Conservation (phyloP, 2,329 filamentous ascomycete genomes). For the Colletotrichum sp. region DNA sequence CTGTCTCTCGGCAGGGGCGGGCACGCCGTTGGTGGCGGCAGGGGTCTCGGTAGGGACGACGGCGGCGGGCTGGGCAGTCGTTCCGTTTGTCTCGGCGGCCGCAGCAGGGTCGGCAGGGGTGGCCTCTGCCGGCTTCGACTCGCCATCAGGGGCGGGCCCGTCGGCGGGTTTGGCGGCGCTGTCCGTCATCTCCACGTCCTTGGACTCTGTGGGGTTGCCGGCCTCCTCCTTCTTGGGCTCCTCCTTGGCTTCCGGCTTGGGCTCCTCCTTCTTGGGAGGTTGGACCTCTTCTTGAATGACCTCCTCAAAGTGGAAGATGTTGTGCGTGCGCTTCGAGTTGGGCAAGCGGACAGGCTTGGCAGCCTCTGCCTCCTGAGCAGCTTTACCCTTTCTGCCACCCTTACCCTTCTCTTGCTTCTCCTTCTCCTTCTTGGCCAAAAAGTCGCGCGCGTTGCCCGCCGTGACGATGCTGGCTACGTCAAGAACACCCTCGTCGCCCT, state of each 20-base stretch:
- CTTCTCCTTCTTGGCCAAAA: constrained; percentile 81
- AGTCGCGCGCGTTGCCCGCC: constrained; percentile 81
- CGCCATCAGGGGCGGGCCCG: constrained; percentile 17
- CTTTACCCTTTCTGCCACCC: constrained; percentile 55
- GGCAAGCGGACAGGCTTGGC: constrained; percentile 67
- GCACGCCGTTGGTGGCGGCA: constrained; percentile 26
- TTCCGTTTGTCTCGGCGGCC: constrained; percentile 23
- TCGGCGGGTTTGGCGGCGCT: constrained; percentile 15
- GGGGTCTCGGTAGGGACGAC: constrained; percentile 13
- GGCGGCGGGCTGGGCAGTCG: constrained; percentile 16
- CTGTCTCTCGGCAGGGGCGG: constrained; percentile 45
- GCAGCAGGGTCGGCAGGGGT: constrained; percentile 20
- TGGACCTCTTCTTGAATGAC: constrained; percentile 59
- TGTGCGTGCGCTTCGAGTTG: constrained; percentile 74
- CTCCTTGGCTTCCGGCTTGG: constrained; percentile 23
- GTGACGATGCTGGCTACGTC: constrained; percentile 87
- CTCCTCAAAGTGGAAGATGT: constrained; percentile 78
- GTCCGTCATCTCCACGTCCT: constrained; percentile 27
- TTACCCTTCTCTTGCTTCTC: constrained; percentile 73
- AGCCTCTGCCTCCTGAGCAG: constrained; percentile 60
- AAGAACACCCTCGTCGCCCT: constrained; percentile 68
- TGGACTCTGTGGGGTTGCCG: background rate
- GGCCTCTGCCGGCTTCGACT: constrained; percentile 27
- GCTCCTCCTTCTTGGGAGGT: constrained; percentile 32
- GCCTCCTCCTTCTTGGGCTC: constrained; percentile 9